Base-by-base conservation (phyloP, 2,329 filamentous ascomycete species). In the Talaromyces sp. region DNA sequence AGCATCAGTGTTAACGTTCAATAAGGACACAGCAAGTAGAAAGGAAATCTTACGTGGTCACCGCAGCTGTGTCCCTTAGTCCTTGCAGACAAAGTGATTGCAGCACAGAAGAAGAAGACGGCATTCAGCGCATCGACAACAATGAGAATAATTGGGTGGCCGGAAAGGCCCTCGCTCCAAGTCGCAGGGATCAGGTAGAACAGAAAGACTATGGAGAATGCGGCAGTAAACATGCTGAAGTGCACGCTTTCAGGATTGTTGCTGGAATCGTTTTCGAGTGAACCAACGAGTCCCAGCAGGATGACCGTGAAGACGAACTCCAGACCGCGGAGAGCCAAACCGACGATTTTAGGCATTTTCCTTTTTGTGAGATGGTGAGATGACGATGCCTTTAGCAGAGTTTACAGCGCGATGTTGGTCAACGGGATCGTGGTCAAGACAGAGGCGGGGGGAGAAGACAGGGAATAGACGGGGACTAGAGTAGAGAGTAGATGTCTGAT, bases 241-340 rank as follows among this genome's bases (percentile, higher is more conserved):
- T 84, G 83, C 76, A 89, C 78, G 57, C 85, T 79, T 27, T 82
- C 78, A 2, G 85, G 82, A 68, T 85, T 84, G 31, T 85, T 83
- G 58, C 76, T 68, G 62, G 75, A 76, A 4, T 81, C 75, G 57
- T 79, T 78, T 70, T 88, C 85, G 78, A 87, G 86, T 78, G 87
- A 86, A 67, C 85, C 86, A 67, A 86, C 72, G 53, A 89, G 78
- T 12, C 84, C 79, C 78, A 87, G 84, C 69, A 87, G 74, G 68
- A 89, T 79, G 61, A 87, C 71, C 36, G 84, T 79, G 76, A 81
- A 87, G 69, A 87, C 56, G 73, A 87, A 84, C 85, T 65, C 62
- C 40, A 64, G 18, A 8, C 44, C 60, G n/a, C 64, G 62, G 34
- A 65, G 64, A 36, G n/a, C 40, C 1, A 64, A 34, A n/a, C 55